Conservation (phyloP, 23 red algal species). For the Gracilaria domingensis region DNA sequence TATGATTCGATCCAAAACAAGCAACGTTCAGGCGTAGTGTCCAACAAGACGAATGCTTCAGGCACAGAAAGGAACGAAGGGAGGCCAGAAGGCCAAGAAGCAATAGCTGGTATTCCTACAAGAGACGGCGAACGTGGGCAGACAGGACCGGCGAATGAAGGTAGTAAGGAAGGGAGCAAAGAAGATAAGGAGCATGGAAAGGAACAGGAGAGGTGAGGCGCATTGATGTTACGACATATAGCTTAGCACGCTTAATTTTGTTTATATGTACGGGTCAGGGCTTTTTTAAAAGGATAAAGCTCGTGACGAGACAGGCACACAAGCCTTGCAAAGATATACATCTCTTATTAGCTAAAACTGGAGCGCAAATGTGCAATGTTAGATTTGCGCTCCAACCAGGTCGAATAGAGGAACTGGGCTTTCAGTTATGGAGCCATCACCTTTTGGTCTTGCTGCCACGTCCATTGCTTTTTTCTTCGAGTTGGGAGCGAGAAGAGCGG, state of each 20-base stretch:
- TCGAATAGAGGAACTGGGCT: conserved; percentile 56
- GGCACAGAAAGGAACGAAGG: neutral
- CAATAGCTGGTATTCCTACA: neutral
- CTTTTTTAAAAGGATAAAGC: neutral
- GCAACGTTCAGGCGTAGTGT: neutral
- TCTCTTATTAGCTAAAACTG: neutral
- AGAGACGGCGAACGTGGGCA: neutral
- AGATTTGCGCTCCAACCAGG: conserved; percentile 42
- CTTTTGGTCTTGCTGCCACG: conserved; percentile 53
- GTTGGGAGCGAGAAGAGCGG: conserved; percentile 48
- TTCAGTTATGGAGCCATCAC: conserved; percentile 57
- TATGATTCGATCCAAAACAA: neutral
- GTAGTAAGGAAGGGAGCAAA: neutral
- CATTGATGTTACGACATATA: neutral
- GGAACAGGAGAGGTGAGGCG: neutral
- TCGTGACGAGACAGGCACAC: neutral
- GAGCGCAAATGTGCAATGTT: too few species aligned
- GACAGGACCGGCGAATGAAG: neutral
- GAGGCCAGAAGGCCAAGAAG: neutral
- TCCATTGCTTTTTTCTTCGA: conserved; percentile 82
- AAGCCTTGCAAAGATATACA: too few species aligned
- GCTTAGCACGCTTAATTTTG: conserved; percentile 24
- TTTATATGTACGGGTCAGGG: conserved; percentile 14
- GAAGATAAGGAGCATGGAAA: conserved; percentile 3
- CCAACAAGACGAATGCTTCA: neutral